Base-by-base conservation (phyloP, 768 basidiomycete species). In the Pholiota molesta region DNA sequence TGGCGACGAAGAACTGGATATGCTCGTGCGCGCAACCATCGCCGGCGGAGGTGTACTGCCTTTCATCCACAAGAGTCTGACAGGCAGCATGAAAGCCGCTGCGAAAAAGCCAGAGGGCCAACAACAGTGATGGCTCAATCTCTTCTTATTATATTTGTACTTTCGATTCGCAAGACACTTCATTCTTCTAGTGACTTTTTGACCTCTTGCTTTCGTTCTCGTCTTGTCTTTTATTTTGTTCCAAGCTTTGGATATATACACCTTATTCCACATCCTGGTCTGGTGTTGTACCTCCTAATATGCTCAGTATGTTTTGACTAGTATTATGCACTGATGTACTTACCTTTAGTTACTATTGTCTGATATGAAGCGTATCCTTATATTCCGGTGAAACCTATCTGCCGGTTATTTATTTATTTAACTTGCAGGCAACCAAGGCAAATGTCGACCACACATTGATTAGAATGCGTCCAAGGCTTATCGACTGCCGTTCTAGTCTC, bases 1-100 rank as follows among this genome's bases (percentile, higher is more conserved):
- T 63, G 96, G 96, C 35, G 96, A 99, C 74, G 95, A 97, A 75
- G 96, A 98, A 72, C 88, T 98, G n/a, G 96, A 98, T 73, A 90
- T 87, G 17, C 87, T 99, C 62, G 95, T 99, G 29, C 87, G 89
- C 57, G 96, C 95, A 3, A 97, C 96, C 3, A 97, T 97, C 69
- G 94, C 95, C 13, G 92, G 92, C 44, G 92, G 92, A 72, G 92
- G 92, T 73, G 92, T 94, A 2, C 71, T 94, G 62, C 92, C 92
- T 19, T 94, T 94, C 79, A 94, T 94, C 66, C 92, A 94, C 83
- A 92, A 92, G 83, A 86, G 82, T 64, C 81, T 94, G 62, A 92
- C 90, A 2, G 75, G 77, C 26, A 79, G 78, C 49, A 74, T 76
- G 53, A 86, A 86, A 74, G 74, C 75, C 8, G 64, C 65, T 42